phyloP scores from a whole-genome alignment of 2,329 filamentous ascomycete species.

The Tolypocladium paradoxum region DNA sequence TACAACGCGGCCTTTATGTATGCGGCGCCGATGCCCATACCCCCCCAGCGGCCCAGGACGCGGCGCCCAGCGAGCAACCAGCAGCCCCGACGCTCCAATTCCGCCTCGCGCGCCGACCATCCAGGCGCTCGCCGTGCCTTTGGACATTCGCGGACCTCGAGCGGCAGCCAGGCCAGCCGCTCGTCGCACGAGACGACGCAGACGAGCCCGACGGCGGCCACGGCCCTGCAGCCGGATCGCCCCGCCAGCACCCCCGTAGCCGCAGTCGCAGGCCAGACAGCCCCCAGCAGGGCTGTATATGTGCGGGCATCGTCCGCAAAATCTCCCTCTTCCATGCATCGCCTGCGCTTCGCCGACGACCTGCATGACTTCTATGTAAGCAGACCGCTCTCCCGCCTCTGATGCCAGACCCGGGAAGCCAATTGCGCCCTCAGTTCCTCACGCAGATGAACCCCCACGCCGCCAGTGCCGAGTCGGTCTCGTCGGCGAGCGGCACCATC shows the following conservation, averaged over 20 bases:
- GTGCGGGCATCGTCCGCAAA: neutral
- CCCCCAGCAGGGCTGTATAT: neutral
- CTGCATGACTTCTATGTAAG: conserved; percentile 6
- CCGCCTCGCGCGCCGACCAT: conserved; percentile 2
- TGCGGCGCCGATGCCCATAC: conserved; percentile 15
- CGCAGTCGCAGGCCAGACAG: conserved; percentile 3
- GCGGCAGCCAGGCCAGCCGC: conserved; percentile 14
- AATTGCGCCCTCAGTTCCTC: conserved; percentile 7
- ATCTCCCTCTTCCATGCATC: conserved; percentile 1
- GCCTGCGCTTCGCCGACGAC: conserved; percentile 1
- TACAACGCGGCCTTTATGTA: conserved; percentile 4
- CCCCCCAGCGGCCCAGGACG: conserved; percentile 1
- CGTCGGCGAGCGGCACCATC: conserved; percentile 32
- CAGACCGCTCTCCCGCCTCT: neutral
- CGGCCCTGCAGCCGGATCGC: conserved; percentile 13
- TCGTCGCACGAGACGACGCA: conserved; percentile 9
- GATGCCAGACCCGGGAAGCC: neutral
- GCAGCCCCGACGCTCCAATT: conserved; percentile 5
- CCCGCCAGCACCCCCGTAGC: conserved; percentile 15
- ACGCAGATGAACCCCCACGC: conserved; percentile 24
- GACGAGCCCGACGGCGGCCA: neutral
- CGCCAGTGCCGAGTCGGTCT: conserved; percentile 33
- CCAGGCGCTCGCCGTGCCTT: neutral
- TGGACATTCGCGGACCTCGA: conserved; percentile 20
- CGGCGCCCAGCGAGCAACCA: conserved; percentile 1